phyloP scores from a whole-genome alignment of 1,284 basidiomycete species.

The Pterula multifida region DNA sequence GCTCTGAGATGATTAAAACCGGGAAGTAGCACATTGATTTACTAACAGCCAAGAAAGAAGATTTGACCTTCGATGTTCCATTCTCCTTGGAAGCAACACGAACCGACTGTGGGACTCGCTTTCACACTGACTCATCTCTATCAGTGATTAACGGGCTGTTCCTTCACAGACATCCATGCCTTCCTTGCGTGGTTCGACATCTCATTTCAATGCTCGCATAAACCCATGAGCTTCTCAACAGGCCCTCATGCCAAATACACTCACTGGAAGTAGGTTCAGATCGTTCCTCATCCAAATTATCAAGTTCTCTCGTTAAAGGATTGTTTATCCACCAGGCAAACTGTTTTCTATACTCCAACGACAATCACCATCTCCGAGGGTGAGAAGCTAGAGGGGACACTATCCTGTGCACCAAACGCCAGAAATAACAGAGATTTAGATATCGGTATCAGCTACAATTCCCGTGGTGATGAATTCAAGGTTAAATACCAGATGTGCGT shows the following conservation, averaged over 20 bases:
- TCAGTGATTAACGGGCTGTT: slow-evolving; percentile 2
- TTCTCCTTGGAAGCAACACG: slow-evolving; percentile 81
- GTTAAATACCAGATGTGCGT: slow-evolving; percentile 77
- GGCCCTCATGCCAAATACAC: slow-evolving; percentile 96
- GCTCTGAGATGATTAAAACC: slow-evolving; percentile 3
- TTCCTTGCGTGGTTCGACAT: slow-evolving; percentile 99
- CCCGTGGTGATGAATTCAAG: slow-evolving; percentile 1
- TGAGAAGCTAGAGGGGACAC: slow-evolving; percentile 58
- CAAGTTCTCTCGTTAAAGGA: neutral
- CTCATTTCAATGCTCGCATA: slow-evolving; percentile 92
- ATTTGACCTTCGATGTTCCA: slow-evolving; percentile 75
- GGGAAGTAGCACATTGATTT: slow-evolving; percentile 73
- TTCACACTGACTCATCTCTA: slow-evolving; percentile 5
- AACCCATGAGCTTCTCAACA: slow-evolving; percentile 90
- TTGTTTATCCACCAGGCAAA: slow-evolving; percentile 47
- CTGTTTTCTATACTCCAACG: slow-evolving; percentile 89
- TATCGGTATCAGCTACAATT: slow-evolving; percentile 65
- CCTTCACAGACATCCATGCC: slow-evolving; percentile 77
- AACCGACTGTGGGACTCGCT: slow-evolving; percentile 70
- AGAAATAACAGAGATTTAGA: slow-evolving; percentile 91
- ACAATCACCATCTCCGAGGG: slow-evolving; percentile 56
- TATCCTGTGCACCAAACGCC: slow-evolving; percentile 77
- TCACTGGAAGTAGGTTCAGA: slow-evolving; percentile 80
- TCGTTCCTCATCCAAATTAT: slow-evolving; percentile 3
- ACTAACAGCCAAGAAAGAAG: slow-evolving; percentile 88